Base-by-base conservation (phyloP, 208 protist genomes). In the Leishmania turanica region DNA sequence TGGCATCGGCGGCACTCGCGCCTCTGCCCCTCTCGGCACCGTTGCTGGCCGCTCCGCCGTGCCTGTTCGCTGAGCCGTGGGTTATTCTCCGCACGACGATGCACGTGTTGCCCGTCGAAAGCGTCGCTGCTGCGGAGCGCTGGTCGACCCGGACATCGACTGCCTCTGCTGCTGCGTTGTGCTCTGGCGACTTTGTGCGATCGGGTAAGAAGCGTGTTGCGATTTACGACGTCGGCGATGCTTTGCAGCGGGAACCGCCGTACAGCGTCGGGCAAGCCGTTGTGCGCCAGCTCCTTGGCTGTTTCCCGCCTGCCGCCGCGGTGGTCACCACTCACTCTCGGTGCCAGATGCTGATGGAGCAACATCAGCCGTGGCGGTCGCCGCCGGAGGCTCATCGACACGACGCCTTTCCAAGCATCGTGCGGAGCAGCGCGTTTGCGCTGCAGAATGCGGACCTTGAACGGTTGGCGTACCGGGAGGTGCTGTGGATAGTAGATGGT, bases 401-500 rank as follows among this genome's bases (percentile, higher is more conserved):
- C 75, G 21, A 19, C 27, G 5, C 37, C 53, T 87, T 87, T 34
- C 84, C 84, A 1, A 42, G 76, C 15, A 24, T 75, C 1, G 84
- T 87, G 49, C 79, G 62, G 47, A 70, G 49, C 13, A 87, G 84
- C 71, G 71, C 78, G 40, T 87, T 81, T 69, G 79, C 77, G 21
- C 34, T 9, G 58, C 84, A 87, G 21, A 34, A 76, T n/a, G 49
- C 51, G 45, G 45, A 47, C 27, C 66, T 87, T 49, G 84, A 76
- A 65, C 40, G 73, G 77, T 24, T 85, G 71, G 81, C 40, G 53
- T 78, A 47, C 45, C 58, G 71, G 24, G 81, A 85, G 53, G 53
- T 64, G 27, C 21, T 81, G 56, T 77, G 70, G 77, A 64, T 85
- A 21, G 68, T 74, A 15, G 77, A 84, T 3, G 34, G 53, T 19